These are phyloP conservation scores for Taiwanofungus camphoratus DNA, from an alignment of 1,284 basidiomycete species.

Conservation along the genomic window DNA sequence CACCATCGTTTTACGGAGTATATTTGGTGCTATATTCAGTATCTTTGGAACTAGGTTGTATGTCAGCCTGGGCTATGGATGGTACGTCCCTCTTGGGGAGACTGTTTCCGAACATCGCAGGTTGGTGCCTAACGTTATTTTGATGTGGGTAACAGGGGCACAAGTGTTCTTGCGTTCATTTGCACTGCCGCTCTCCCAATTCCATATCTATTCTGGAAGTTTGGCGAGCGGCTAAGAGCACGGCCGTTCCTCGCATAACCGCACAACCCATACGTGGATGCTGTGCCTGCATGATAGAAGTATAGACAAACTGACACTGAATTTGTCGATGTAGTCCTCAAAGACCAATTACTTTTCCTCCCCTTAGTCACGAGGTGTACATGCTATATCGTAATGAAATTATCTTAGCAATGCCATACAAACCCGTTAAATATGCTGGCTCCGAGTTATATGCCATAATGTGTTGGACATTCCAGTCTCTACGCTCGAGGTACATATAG, in stretches of 20 bases:
- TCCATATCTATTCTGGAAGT: constrained; percentile 8
- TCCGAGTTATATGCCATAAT: no score
- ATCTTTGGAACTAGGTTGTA: constrained; percentile 8
- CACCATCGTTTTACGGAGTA: constrained; percentile 8
- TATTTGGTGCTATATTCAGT: constrained; percentile 8
- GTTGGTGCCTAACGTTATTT: neutral
- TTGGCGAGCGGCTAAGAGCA: constrained; percentile 8
- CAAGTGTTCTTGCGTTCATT: constrained; percentile 9
- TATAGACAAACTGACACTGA: no score
- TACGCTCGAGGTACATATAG: no score
- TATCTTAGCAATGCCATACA: no score
- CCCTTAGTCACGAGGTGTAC: no score
- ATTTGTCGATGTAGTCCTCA: no score
- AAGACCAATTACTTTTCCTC: no score
- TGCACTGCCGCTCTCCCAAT: constrained; percentile 7
- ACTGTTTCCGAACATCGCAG: neutral
- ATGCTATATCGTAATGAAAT: no score
- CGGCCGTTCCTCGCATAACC: constrained; percentile 7
- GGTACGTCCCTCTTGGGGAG: constrained; percentile 1
- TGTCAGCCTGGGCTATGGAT: constrained; percentile 7
- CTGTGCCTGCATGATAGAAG: no score
- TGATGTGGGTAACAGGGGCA: constrained; percentile 3
- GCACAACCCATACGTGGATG: no score
- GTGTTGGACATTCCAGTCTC: no score
- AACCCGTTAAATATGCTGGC: no score